These are phyloP conservation scores for Halteria grandinella DNA, from an alignment of 73 alveolate species.

Conservation along the genomic window DNA sequence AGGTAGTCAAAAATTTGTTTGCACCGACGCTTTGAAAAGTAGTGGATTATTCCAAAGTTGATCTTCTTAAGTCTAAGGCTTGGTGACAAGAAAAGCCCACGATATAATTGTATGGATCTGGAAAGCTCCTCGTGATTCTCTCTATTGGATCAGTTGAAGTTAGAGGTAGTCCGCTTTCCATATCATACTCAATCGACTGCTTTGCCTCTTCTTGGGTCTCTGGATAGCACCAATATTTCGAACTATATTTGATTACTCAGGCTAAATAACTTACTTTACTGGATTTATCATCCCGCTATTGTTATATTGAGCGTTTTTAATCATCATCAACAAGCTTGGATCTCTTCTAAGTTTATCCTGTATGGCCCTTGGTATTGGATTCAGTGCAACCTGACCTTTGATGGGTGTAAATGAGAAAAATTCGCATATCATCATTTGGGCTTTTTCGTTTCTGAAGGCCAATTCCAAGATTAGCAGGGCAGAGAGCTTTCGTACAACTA, in stretches of 20 bases:
- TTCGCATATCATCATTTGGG: conserved; percentile 25
- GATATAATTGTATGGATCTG: conserved; percentile 27
- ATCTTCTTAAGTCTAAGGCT: no score
- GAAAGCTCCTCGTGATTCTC: neutral
- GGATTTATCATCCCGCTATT: neutral
- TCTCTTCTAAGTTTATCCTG: neutral
- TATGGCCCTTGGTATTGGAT: conserved; percentile 21
- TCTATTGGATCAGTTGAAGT: neutral
- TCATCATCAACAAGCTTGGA: neutral
- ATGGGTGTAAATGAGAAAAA: conserved; percentile 26
- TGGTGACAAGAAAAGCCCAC: conserved; percentile 10
- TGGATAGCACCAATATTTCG: conserved; percentile 19
- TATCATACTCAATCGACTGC: neutral
- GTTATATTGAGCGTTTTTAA: neutral
- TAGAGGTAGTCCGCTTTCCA: neutral
- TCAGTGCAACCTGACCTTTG: conserved; percentile 27
- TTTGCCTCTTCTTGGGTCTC: conserved; percentile 16
- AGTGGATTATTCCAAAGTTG: no score
- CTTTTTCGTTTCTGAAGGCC: conserved; percentile 18
- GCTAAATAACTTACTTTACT: neutral
- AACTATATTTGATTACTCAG: no score
- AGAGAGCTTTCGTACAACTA: conserved; percentile 16
- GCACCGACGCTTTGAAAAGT: no score
- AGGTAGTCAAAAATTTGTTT: no score
- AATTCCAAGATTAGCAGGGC: conserved; percentile 1